Evolutionary conservation across 2,329 filamentous ascomycete genomes (phyloP), one percentile per base, ranked within the genome.

Genomic region (Ophiocordyceps camponoti-rufipedis): DNA sequence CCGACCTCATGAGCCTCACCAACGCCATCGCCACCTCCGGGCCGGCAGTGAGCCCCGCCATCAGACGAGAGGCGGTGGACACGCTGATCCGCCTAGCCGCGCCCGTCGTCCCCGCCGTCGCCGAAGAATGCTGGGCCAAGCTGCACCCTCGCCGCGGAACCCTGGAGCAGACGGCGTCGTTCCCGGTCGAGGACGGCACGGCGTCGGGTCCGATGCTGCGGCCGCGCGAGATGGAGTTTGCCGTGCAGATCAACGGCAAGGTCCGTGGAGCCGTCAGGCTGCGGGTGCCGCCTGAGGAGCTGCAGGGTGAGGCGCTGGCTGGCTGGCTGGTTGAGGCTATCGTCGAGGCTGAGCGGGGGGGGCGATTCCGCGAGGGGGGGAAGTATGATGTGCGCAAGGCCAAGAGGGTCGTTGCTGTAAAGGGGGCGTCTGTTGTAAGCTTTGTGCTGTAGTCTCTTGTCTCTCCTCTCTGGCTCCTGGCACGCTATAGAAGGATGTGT

Each of bases 201-300:
- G 53, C 69, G 46, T 56, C 66, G 50, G 55, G 72, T 50, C 56
- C 67, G 51, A 55, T 73, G 51, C 59, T 80, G 51, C 63, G 71
- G 53, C 62, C 70, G 45, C 61, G 68, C 50, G 66, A 62, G 50
- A 62, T 71, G 58, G 64, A 59, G 4, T 82, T 78, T 51, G 80
- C 80, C 0, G 78, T 94, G 14, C 82, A 87, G 55, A 63, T 93
- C 49, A 86, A 93, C 55, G 85, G 86, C n/a, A 87, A 82, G 59
- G 61, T 84, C 50, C 77, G 76, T 35, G 80, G 80, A 49, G 74
- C 74, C 1, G 70, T 81, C n/a, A 67, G 78, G 2, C 75, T 91
- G 23, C 69, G 75, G 1, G 68, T 69, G 28, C 65, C 70, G 41
- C 59, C 70, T 4, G 55, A 56, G 0, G 59, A 59, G 1, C 54